A percentile compares a stretch with the other conserved stretches of the same genome.
These are phyloP conservation scores for Didymella sp. DNA, from an alignment of 2,329 filamentous ascomycete genomes.

Conservation along the genomic window DNA sequence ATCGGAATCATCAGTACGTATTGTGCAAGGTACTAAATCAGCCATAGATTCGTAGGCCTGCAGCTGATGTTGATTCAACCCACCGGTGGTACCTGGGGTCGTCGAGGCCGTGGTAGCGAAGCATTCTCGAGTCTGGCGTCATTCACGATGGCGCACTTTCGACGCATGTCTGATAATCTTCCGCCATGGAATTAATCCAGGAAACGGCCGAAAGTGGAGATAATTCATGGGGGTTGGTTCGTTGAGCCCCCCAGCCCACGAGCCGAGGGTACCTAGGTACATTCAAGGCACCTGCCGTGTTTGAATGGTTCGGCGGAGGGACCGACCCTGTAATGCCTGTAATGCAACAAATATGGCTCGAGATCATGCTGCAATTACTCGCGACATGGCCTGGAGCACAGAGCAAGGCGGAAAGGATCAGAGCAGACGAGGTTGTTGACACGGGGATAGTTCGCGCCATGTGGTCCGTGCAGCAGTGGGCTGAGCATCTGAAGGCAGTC, in stretches of 20 bases:
- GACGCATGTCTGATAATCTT: conserved; percentile 25
- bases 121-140: conserved; percentile 18
- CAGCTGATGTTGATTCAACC: not conserved
- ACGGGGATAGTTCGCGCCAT: conserved; percentile 47
- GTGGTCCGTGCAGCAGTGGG: conserved; percentile 34
- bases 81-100: conserved; percentile 3
- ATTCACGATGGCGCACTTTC: conserved; percentile 9
- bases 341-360: conserved; percentile 23
- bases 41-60: conserved; percentile 2
- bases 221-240: conserved; percentile 25
- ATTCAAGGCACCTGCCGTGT: conserved; percentile 37
- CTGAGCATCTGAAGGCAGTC: conserved; percentile 27
- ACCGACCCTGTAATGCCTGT: conserved; percentile 24
- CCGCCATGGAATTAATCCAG: conserved; percentile 25
- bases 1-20: conserved; percentile 23
- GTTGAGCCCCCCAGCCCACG: conserved; percentile 25
- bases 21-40: conserved; percentile 10
- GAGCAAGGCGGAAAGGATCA: conserved; percentile 28
- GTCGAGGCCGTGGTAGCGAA: conserved; percentile 23
- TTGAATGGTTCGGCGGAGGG: conserved; percentile 23
- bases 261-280: conserved; percentile 32
- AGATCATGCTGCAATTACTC: conserved; percentile 30
- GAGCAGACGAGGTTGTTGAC: conserved; percentile 26
- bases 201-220: conserved; percentile 35
- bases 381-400: conserved; percentile 14